Evolutionary conservation across 805 yeast species (phyloP).

Genomic region (Candida ponderosae): DNA sequence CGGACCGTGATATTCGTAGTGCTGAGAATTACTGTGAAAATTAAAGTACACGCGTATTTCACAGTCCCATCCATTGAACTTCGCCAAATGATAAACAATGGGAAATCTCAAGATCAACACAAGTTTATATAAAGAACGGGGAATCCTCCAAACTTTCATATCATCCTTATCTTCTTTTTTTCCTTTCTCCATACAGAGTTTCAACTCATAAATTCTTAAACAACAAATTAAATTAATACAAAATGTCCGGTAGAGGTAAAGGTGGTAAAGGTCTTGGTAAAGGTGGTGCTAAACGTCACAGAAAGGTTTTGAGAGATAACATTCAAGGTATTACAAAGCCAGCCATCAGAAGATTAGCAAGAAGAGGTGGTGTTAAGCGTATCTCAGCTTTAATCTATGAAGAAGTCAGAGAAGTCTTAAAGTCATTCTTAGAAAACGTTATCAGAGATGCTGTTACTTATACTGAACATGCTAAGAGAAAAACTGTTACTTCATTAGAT

Average conservation of each 20-base stretch:
- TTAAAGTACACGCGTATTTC: neutral
- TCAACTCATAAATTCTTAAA: too few species aligned
- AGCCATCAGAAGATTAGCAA: slow-evolving; percentile 99
- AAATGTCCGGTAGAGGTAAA: slow-evolving; percentile 99
- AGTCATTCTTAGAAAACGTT: slow-evolving; percentile 92
- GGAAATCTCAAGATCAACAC: too few species aligned
- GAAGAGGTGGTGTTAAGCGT: slow-evolving; percentile 99
- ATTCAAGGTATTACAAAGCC: slow-evolving; percentile 99
- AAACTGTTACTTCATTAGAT: slow-evolving; percentile 97
- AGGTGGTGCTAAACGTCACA: slow-evolving; percentile 99
- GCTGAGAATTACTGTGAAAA: neutral
- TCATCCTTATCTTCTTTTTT: too few species aligned
- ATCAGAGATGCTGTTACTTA: slow-evolving; percentile 99
- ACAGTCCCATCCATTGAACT: neutral
- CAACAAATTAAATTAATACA: too few species aligned
- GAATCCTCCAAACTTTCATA: too few species aligned
- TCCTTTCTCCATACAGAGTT: too few species aligned
- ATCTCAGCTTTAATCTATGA: slow-evolving; percentile 97
- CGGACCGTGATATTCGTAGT: neutral
- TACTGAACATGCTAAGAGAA: slow-evolving; percentile 99
- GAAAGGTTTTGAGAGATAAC: slow-evolving; percentile 99
- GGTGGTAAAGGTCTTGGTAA: slow-evolving; percentile 99
- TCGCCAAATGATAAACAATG: too few species aligned
- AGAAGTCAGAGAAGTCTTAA: slow-evolving; percentile 95
- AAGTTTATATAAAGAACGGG: too few species aligned